A percentile compares a stretch with the other conserved stretches of the same genome.
Conservation (phyloP, 177 flowering plant species). For the Tripterygium wilfordii region DNA sequence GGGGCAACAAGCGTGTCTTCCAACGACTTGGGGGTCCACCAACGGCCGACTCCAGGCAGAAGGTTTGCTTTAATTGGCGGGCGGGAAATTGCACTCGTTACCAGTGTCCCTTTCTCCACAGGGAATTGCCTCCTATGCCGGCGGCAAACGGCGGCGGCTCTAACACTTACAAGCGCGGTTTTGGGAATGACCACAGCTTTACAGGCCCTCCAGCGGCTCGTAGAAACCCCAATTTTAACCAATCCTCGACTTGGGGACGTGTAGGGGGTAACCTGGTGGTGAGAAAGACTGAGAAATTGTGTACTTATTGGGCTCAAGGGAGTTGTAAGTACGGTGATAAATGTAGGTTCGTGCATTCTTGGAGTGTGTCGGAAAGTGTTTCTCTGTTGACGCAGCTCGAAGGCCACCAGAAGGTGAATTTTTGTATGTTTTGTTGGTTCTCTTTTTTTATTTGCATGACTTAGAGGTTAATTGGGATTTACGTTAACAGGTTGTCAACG, state of each 20-base stretch:
- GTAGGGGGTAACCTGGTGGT: conserved; percentile 17
- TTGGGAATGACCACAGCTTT: conserved; percentile 18
- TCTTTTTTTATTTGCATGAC: conserved; percentile 3
- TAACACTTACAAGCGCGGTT: conserved; percentile 30
- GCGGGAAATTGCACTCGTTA: conserved; percentile 55
- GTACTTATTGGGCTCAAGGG: conserved; percentile 64
- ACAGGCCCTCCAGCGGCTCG: conserved; percentile 24
- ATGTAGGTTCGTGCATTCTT: conserved; percentile 71
- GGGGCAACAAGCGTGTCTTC: conserved; percentile 60
- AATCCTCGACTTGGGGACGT: conserved; percentile 47
- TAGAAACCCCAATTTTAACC: conserved; percentile 33
- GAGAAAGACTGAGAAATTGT: conserved; percentile 39
- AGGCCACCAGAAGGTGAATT: conserved; percentile 76
- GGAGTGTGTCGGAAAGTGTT: conserved; percentile 62
- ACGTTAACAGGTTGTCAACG: conserved; percentile 29
- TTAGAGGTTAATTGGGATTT: no score
- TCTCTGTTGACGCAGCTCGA: conserved; percentile 64
- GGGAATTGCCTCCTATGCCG: conserved; percentile 34
- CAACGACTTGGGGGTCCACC: conserved; percentile 39
- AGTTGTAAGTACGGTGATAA: conserved; percentile 62
- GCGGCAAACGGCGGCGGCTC: conserved; percentile 14
- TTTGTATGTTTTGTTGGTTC: neutral
- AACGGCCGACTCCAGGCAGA: conserved; percentile 23
- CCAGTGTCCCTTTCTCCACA: conserved; percentile 64
- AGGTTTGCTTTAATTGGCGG: conserved; percentile 63